Evolutionary conservation across 2,329 filamentous ascomycete genomes (phyloP), one percentile per base, ranked within the genome.

Genomic region (Calonectria montana): DNA sequence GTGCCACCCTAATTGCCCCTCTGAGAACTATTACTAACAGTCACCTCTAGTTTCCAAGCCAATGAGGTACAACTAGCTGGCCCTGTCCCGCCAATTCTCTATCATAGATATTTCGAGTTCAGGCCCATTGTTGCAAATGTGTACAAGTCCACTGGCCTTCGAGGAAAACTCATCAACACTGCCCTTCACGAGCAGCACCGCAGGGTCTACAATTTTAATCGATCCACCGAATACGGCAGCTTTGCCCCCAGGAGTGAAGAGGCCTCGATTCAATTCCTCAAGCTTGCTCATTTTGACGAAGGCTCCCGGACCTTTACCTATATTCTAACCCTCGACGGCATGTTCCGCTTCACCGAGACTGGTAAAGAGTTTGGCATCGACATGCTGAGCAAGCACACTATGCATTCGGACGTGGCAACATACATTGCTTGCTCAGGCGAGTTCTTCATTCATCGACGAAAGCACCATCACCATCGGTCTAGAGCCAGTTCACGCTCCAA

Each of bases 361-460:
- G 96, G 96, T 35, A 97, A 97, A 78, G 96, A 98, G 79, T 98
- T 98, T 71, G 95, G 96, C 65, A 95, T 98, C 78, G 96, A 98
- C 84, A 87, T 98, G 82, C 85, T 98, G 78, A 95, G 93, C 82
- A 98, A 98, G 82, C 96, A 98, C 83, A 97, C 95, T 47, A 98
- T 98, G 95, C 96, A 98, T 85, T 96, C 94, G 75, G 93, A 98
- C 82, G 96, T 98, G 1, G 94, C 92, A 41, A 93, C 94, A 2
- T 98, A 98, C 82, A 94, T 98, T 74, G 96, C 96, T 25, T 98
- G 92, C 81, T 95, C 94, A 1, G 96, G 96, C 48, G 96, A 98
- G 81, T 98, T 98, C 83, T 97, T 98, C 82, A 89, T 98, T 31
- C 65, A 59, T 73, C 91, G 95, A 16, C 90, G 93, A 3, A 87